Percentiles rank a stretch among this genome's conserved stretches.
phyloP scores from a whole-genome alignment of 2,329 filamentous ascomycete genomes.

The Aspergillus unguis region DNA sequence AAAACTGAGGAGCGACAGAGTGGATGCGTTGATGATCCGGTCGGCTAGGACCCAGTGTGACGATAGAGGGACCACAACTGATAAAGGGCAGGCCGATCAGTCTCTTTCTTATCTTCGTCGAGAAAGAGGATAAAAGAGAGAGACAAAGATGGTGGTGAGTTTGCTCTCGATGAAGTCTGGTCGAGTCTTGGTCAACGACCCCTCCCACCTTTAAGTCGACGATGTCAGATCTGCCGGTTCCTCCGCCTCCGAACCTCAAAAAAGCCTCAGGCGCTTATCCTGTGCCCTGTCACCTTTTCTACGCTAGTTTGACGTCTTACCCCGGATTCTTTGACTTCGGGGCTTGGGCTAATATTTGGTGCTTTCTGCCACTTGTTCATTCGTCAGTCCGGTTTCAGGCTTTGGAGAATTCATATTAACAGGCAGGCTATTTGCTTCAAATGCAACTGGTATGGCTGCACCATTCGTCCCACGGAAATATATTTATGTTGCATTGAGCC shows the following conservation, averaged over 20 bases:
- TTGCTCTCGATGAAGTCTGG: background rate
- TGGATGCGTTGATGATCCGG: slow-evolving; percentile 6
- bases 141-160: background rate
- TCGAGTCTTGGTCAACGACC: background rate
- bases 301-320: background rate
- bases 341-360: background rate
- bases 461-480: too few relatives aligned
- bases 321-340: background rate
- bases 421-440: background rate
- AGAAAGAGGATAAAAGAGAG: background rate
- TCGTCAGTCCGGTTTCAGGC: background rate
- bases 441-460: too few relatives aligned
- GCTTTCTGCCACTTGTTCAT: background rate
- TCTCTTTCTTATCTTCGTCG: background rate
- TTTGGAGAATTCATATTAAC: background rate
- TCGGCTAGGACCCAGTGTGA: slow-evolving; percentile 1
- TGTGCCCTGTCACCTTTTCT: slow-evolving; percentile 1
- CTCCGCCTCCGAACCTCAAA: background rate
- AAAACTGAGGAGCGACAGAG: slow-evolving; percentile 9
- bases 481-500: too few relatives aligned
- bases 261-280: background rate
- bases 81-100: background rate
- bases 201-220: background rate
- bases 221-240: background rate
- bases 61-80: slow-evolving; percentile 1